A percentile compares a stretch with the other conserved stretches of the same genome.
Conservation (phyloP, 192 early-diverging fungal species). For the Gamsiella multidivaricata region DNA sequence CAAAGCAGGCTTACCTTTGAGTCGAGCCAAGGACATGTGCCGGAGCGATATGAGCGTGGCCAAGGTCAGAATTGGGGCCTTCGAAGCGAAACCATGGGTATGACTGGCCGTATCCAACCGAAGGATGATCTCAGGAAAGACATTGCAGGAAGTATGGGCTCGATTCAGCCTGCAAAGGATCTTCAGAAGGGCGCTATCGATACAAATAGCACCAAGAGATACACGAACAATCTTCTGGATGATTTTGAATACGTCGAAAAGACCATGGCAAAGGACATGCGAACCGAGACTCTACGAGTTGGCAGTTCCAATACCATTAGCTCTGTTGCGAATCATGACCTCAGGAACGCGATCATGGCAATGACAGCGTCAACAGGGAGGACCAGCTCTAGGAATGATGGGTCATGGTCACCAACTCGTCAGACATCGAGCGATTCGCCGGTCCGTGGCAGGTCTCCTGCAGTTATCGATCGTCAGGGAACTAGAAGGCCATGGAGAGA, state of each 20-base stretch:
- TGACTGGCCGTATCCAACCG: not conserved
- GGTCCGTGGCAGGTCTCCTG: not conserved
- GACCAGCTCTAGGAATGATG: not conserved
- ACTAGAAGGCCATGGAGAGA: too few species aligned
- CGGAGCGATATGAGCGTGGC: too few species aligned
- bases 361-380: not conserved
- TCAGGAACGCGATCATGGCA: not conserved
- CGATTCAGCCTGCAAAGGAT: not conserved
- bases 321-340: not conserved
- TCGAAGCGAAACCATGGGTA: not conserved
- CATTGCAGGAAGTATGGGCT: too few species aligned
- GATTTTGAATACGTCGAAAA: too few species aligned
- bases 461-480: too few species aligned
- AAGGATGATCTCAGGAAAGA: not conserved
- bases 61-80: not conserved
- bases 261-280: too few species aligned
- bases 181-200: not conserved
- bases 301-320: too few species aligned
- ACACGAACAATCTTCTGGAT: not conserved
- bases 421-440: not conserved
- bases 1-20: too few species aligned
- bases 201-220: not conserved
- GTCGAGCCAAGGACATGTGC: not conserved
- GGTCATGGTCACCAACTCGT: not conserved
- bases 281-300: too few species aligned